Conservation (phyloP, 495 filamentous ascomycete species). For the Hyaloscypha variabilis region DNA sequence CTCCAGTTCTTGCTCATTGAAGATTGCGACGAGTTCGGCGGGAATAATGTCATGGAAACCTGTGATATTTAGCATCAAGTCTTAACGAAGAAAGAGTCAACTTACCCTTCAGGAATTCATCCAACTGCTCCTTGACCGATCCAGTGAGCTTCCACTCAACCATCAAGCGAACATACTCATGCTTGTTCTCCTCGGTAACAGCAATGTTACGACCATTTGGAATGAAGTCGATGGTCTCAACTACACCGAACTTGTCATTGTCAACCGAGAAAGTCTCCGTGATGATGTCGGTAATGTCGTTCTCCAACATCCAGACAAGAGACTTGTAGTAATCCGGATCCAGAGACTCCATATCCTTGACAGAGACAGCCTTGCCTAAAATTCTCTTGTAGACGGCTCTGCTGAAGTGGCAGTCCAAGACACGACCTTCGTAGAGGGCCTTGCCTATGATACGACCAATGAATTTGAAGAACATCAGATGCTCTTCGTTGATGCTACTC, state of each 20-base stretch:
- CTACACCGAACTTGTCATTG: slow-evolving; percentile 89
- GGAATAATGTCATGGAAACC: slow-evolving; percentile 99
- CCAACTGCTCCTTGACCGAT: slow-evolving; percentile 91
- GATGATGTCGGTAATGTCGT: slow-evolving; percentile 98
- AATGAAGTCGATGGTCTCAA: slow-evolving; percentile 82
- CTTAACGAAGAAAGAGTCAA: slow-evolving; percentile 1
- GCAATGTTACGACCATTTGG: slow-evolving; percentile 86
- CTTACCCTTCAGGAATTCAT: slow-evolving; percentile 90
- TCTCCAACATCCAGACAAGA: slow-evolving; percentile 97
- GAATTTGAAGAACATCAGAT: slow-evolving; percentile 99
- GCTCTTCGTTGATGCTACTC: slow-evolving; percentile 92
- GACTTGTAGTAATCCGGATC: slow-evolving; percentile 99
- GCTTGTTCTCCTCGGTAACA: slow-evolving; percentile 98
- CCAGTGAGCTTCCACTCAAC: slow-evolving; percentile 92
- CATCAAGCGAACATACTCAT: slow-evolving; percentile 90
- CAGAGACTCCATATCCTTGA: slow-evolving; percentile 99
- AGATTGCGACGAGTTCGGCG: slow-evolving; percentile 91
- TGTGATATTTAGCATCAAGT: slow-evolving; percentile 32
- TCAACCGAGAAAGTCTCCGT: slow-evolving; percentile 96
- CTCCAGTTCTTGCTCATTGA: slow-evolving; percentile 98
- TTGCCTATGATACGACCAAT: slow-evolving; percentile 99
- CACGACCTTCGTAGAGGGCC: slow-evolving; percentile 92
- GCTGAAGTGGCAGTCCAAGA: slow-evolving; percentile 98
- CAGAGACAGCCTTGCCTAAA: slow-evolving; percentile 87
- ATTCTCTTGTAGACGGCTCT: slow-evolving; percentile 98